A percentile compares a stretch with the other conserved stretches of the same genome.
These are phyloP conservation scores for Teunomyces stri DNA, from an alignment of 805 yeast genomes.

Conservation along the genomic window DNA sequence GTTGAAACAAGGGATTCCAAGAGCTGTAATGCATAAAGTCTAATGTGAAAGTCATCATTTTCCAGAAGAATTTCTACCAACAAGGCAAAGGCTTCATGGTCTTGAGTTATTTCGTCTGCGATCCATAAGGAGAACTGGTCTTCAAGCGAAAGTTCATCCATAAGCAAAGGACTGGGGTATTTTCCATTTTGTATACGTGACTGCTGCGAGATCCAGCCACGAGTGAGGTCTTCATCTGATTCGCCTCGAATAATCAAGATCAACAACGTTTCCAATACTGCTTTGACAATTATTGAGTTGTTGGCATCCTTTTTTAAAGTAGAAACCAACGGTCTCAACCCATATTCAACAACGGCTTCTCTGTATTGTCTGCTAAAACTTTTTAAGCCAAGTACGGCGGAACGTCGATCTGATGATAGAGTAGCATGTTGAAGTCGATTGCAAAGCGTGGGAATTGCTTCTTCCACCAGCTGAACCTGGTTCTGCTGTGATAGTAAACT, in stretches of 20 bases:
- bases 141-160: slow-evolving; percentile 48
- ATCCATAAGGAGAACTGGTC: slow-evolving; percentile 94
- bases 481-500: slow-evolving; percentile 33
- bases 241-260: slow-evolving; percentile 75
- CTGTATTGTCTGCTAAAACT: slow-evolving; percentile 86
- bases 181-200: slow-evolving; percentile 73
- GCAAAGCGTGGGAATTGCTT: slow-evolving; percentile 83
- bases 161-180: slow-evolving; percentile 69
- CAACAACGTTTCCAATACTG: slow-evolving; percentile 80
- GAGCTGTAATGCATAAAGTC: slow-evolving; percentile 79
- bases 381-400: slow-evolving; percentile 86
- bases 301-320: slow-evolving; percentile 63
- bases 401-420: slow-evolving; percentile 77
- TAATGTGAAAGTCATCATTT: slow-evolving; percentile 67
- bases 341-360: slow-evolving; percentile 87
- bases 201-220: slow-evolving; percentile 73
- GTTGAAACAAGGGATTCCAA: slow-evolving; percentile 79
- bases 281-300: slow-evolving; percentile 73
- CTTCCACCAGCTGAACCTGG: slow-evolving; percentile 56
- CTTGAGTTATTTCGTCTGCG: slow-evolving; percentile 85
- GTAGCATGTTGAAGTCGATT: slow-evolving; percentile 84
- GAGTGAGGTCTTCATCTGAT: slow-evolving; percentile 58
- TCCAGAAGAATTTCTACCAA: slow-evolving; percentile 46
- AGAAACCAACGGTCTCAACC: slow-evolving; percentile 67
- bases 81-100: slow-evolving; percentile 24